Evolutionary conservation across 306 rosid genomes (phyloP), one percentile per base, ranked within the genome.

Genomic region (Vicia faba): DNA sequence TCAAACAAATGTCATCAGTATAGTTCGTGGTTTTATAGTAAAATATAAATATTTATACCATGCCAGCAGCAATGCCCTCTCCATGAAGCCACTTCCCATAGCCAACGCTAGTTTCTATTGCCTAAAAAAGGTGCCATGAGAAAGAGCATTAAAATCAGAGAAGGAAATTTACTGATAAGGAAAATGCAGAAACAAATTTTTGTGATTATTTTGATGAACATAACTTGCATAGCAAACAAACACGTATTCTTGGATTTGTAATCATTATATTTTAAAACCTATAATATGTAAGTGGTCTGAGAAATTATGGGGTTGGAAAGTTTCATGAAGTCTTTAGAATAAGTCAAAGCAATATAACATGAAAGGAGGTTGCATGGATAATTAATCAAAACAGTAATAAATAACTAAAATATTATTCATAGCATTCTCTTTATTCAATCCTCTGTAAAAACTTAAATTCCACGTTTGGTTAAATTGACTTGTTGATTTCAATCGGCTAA

Each of bases 11-110:
- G 23, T 20, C 23, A 65, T 15, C 36, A 51, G 59, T 50, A 53
- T 36, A 64, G 48, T 43, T 51, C 5, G 16, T 11, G 61, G 7
- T 50, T 41, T 41, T 40, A 66, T 51, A 23, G 25, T 48, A 13
- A 20, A 38, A 11, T 1, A 23, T 23, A 25, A 4, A 23, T 35
- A 38, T 8, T 44, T 10, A 43, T 88, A 88, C 99, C 96, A 4
- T 90, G 83, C 96, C 99, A 64, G 91, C 95, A 29, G 97, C 97
- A 85, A 95, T 92, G 70, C 96, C 99, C 84, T 95, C 99, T 73
- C 99, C 99, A 48, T 90, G 99, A 76, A 95, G 90, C 97, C 99
- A 95, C 75, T 86, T 79, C 20, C 99, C 97, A 66, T 95, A 85
- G 82, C 99, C 97, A 23, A 82, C 65, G 19, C 89, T 89, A 54